Evolutionary conservation across 495 filamentous ascomycete species (phyloP).

Genomic region (Penicillium crystallinum): DNA sequence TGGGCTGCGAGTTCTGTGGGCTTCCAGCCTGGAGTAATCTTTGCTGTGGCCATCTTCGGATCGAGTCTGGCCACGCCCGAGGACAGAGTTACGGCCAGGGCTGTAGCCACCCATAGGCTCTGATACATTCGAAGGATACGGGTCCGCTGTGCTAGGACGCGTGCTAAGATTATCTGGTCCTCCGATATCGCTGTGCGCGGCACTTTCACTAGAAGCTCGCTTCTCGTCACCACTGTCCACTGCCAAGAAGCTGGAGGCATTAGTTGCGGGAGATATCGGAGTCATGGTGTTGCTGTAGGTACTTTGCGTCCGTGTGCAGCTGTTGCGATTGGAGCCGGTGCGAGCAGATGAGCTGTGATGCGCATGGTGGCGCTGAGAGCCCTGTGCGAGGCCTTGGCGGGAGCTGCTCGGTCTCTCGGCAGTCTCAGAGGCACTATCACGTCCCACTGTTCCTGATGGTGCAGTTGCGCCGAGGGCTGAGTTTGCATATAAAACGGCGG

Average conservation of each 20-base stretch:
- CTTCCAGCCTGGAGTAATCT: constrained; percentile 18
- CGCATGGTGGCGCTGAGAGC: constrained; percentile 30
- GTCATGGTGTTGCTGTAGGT: constrained; percentile 43
- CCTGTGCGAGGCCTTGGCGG: constrained; percentile 19
- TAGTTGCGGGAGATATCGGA: constrained; percentile 45
- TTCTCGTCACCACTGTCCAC: constrained; percentile 47
- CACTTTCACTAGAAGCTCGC: constrained; percentile 25
- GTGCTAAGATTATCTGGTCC: constrained; percentile 25
- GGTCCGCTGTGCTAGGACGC: constrained; percentile 26
- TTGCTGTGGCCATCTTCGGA: constrained; percentile 26
- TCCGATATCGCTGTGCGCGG: constrained; percentile 25
- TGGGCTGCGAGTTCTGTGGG: constrained; percentile 27
- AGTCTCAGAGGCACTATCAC: constrained; percentile 18
- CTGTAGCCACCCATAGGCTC: constrained; percentile 20
- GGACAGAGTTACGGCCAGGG: constrained; percentile 11
- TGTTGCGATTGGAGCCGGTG: constrained; percentile 38
- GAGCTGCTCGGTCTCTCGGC: constrained; percentile 31
- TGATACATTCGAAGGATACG: constrained; percentile 16
- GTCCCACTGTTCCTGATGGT: constrained; percentile 8
- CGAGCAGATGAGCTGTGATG: constrained; percentile 36
- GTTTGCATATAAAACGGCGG: constrained; percentile 31
- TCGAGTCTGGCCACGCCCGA: constrained; percentile 9
- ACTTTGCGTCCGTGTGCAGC: constrained; percentile 42
- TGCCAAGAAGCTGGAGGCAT: constrained; percentile 48
- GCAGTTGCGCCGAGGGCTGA: constrained; percentile 1